Base-by-base conservation (phyloP, 495 filamentous ascomycete genomes). In the Apodospora peruviana region DNA sequence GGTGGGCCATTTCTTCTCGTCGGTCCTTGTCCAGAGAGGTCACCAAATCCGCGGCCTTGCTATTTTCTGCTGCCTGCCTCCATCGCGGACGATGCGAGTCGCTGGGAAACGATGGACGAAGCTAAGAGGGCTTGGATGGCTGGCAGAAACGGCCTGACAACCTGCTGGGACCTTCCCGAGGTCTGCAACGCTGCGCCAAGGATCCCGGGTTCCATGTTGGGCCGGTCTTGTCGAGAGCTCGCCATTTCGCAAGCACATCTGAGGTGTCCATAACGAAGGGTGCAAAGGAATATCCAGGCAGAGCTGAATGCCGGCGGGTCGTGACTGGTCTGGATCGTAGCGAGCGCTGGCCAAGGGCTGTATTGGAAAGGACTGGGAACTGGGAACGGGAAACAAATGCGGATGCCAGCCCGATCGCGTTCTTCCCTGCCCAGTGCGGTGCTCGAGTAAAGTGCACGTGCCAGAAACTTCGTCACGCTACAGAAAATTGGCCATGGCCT, bases 261-360 rank as follows among this genome's bases (percentile, higher is more conserved):
- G 14, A 32, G 27, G n/a, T n/a, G n/a, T n/a, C n/a, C n/a, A n/a
- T n/a, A n/a, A n/a, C n/a, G n/a, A n/a, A n/a, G n/a, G n/a, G n/a
- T n/a, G n/a, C n/a, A 17, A 2, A 27, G 10, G 17, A 7, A 44
- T 43, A 44, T 7, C 4, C 7, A 5, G 18, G 22, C 42, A 14
- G 25, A 44, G 19, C 42, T 29, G 42, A n/a, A 34, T 27, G 23
- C 18, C 5, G 22, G 42, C 18, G 23, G 42, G 25, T 3, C 22
- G 42, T 44, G 42, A 44, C 42, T 27, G 42, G 42, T 44, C 42
- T 44, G 42, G 42, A 44, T 44, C 42, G 25, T 14, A 19, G 12
- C 2, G n/a, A n/a, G n/a, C n/a, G n/a, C n/a, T 21, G 18, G 22
- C 42, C 5, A 12, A 27, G 9, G 12, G 22, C 22, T 18, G 24